These are phyloP conservation scores for Aspergillus neoniger DNA, from an alignment of 2,329 filamentous ascomycete species.

Conservation along the genomic window DNA sequence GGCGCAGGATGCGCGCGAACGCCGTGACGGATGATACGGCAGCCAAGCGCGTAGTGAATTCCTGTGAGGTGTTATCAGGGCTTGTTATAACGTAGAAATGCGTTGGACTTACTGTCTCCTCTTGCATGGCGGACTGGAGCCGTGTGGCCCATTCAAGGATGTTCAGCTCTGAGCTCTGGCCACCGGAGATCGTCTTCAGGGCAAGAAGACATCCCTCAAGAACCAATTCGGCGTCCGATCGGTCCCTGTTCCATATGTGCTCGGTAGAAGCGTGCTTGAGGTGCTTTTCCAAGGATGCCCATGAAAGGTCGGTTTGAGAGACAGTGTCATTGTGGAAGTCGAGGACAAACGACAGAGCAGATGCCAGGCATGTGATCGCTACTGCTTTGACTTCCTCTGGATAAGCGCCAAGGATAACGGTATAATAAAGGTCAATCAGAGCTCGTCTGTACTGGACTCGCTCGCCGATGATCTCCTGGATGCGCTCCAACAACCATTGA, in stretches of 20 bases:
- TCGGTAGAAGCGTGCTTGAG: conserved; percentile 28
- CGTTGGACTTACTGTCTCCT: conserved; percentile 42
- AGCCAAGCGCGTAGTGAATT: conserved; percentile 43
- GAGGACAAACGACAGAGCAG: conserved; percentile 32
- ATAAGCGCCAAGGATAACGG: conserved; percentile 30
- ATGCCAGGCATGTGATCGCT: conserved; percentile 38
- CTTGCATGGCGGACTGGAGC: conserved; percentile 41
- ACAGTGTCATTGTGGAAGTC: conserved; percentile 19
- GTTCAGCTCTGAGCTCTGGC: conserved; percentile 24
- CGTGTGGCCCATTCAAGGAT: conserved; percentile 36
- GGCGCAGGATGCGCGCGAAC: conserved; percentile 47
- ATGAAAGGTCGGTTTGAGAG: conserved; percentile 30
- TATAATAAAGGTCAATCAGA: conserved; percentile 33
- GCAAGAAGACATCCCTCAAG: conserved; percentile 43
- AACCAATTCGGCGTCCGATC: conserved; percentile 39
- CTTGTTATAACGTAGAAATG: not conserved
- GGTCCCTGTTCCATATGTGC: conserved; percentile 38
- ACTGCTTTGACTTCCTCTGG: conserved; percentile 31
- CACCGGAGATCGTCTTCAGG: conserved; percentile 21
- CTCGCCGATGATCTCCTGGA: conserved; percentile 28
- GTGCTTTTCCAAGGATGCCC: conserved; percentile 26
- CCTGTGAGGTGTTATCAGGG: conserved; percentile 27
- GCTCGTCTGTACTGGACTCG: conserved; percentile 25
- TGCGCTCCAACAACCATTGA: conserved; percentile 37
- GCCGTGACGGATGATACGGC: conserved; percentile 38